Base-by-base conservation (phyloP, 139 green algal species). In the Spirogloea muscicola region DNA sequence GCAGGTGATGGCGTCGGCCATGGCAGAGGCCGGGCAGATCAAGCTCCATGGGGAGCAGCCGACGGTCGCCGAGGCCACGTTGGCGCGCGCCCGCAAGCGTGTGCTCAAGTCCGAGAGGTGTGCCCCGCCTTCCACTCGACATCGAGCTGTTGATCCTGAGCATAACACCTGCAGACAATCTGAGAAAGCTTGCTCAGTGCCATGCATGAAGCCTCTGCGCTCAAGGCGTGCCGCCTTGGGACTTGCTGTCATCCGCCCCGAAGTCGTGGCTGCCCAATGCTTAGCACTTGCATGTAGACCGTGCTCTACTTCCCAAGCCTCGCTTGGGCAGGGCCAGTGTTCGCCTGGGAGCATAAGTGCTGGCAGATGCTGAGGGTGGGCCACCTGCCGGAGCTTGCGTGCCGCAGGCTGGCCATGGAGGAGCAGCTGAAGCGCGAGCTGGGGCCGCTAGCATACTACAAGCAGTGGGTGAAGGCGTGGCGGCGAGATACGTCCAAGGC, bases 401-500 rank as follows among this genome's bases (percentile, higher is more conserved):
- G 43, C 13, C 18, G 25, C 67, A 76, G 67, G 13, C 46, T 76
- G 1, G 67, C 10, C 0, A 76, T 69, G 2, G 67, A 76, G 58
- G 13, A 27, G 59, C 4, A 57, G 13, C 59, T 68, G 37, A 5
- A 68, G 13, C 33, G 46, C 27, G 36, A 48, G 27, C 29, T 64
- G 57, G 67, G 67, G 31, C 40, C 44, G 34, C 5, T 76, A 29
- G 46, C 41, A 3, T 76, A 76, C 67, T 76, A 76, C 49, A 29
- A 40, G n/a, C 36, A 76, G 67, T 76, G 67, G 67, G 67, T 76
- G 51, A 37, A 33, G n/a, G 46, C 46, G 2, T 76, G 46, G 46
- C n/a, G 27, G 9, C 3, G 16, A 4, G 65, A 74, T 44, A 37
- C 40, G 48, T 74, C 65, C 5, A 29, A 34, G 42, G 43, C 37